Evolutionary conservation across 306 rosid genomes (phyloP).

Genomic region (Sphenostylis stenocarpa): DNA sequence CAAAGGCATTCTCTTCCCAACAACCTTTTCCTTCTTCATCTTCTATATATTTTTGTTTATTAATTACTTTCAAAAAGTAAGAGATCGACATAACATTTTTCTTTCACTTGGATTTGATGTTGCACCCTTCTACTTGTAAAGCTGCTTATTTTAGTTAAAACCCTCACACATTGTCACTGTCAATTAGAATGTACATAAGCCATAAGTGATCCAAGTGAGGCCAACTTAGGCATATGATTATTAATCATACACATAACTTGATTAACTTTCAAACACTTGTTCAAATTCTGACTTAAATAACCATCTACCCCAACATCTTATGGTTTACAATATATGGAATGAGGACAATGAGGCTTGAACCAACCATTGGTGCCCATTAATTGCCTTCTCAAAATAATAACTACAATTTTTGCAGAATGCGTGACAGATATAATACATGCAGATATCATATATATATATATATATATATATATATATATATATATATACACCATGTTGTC

Average conservation of each 20-base stretch:
- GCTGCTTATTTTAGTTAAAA: background rate
- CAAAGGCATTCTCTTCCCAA: slow-evolving; percentile 60
- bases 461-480: no score
- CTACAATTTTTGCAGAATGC: background rate
- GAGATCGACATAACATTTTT: background rate
- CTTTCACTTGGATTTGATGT: slow-evolving; percentile 27
- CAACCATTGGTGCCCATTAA: slow-evolving; percentile 27
- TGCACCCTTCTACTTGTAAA: slow-evolving; percentile 21
- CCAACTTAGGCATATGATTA: slow-evolving; percentile 29
- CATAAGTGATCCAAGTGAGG: slow-evolving; percentile 29
- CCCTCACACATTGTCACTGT: slow-evolving; percentile 23
- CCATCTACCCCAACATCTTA: slow-evolving; percentile 23
- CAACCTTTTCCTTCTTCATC: slow-evolving; percentile 28
- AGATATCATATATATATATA: no score
- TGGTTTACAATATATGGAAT: background rate
- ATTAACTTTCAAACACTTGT: slow-evolving; percentile 1
- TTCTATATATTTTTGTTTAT: slow-evolving; percentile 9
- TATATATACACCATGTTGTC: no score
- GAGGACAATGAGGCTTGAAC: background rate
- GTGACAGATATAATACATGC: background rate
- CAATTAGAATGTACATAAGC: slow-evolving; percentile 24
- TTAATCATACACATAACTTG: slow-evolving; percentile 19
- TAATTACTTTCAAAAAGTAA: slow-evolving; percentile 20
- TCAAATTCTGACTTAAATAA: slow-evolving; percentile 34
- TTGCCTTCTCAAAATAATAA: background rate